These are phyloP conservation scores for Diaporthe caulivora DNA, from an alignment of 2,329 filamentous ascomycete genomes.

Conservation along the genomic window DNA sequence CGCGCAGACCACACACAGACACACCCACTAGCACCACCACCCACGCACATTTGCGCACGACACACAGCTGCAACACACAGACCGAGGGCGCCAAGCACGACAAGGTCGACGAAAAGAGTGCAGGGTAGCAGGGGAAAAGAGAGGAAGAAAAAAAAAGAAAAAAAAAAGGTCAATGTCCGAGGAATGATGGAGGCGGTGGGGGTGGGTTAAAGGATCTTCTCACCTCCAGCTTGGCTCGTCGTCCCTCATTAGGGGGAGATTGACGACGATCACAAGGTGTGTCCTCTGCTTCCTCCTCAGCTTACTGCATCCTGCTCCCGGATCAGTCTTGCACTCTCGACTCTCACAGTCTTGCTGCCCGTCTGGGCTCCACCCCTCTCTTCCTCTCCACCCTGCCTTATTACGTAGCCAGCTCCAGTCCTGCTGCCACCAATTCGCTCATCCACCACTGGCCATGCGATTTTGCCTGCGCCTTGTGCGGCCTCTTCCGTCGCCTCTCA, in stretches of 20 bases:
- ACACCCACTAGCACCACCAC: no score
- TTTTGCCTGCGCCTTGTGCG: constrained; percentile 14
- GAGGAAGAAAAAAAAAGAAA: not conserved
- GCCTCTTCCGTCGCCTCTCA: not conserved
- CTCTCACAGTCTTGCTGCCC: constrained; percentile 4
- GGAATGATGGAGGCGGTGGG: constrained; percentile 24
- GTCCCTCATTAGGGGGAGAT: constrained; percentile 36
- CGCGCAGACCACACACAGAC: not conserved
- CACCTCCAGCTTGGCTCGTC: constrained; percentile 26
- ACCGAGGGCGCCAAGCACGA: not conserved
- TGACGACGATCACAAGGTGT: constrained; percentile 33
- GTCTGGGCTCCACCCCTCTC: not conserved
- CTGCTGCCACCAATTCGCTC: constrained; percentile 10
- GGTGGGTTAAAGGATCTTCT: constrained; percentile 33
- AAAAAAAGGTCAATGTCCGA: constrained; percentile 12
- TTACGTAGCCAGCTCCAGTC: constrained; percentile 30
- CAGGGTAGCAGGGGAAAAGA: not conserved
- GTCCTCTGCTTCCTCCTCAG: not conserved
- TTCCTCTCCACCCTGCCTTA: not conserved
- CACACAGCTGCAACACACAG: not conserved
- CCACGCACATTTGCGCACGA: not conserved
- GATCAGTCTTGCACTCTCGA: no score
- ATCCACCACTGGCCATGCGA: not conserved
- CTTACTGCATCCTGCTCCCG: not conserved
- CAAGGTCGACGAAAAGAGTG: no score